phyloP scores from a whole-genome alignment of 1,139 yeast genomes.

The Scheffersomyces lignicola region DNA sequence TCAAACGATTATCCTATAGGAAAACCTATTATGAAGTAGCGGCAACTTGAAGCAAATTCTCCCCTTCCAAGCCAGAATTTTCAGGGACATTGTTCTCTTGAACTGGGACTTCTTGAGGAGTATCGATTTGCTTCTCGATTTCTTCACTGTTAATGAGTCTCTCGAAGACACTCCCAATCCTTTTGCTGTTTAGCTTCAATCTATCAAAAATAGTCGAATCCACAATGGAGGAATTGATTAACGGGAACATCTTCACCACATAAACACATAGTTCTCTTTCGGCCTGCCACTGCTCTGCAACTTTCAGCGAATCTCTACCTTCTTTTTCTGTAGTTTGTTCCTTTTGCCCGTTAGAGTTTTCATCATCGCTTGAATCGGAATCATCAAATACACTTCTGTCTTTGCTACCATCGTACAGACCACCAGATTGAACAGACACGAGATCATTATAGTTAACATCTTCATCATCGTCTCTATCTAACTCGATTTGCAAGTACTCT shows the following conservation, averaged over 20 bases:
- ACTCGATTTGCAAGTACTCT: slow-evolving; percentile 24
- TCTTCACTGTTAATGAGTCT: slow-evolving; percentile 19
- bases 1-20: too few species aligned
- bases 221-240: slow-evolving; percentile 42
- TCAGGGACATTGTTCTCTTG: slow-evolving; percentile 3
- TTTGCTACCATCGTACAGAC: slow-evolving; percentile 15
- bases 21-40: background rate
- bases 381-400: slow-evolving; percentile 17
- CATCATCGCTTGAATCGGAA: slow-evolving; percentile 20
- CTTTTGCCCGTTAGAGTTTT: slow-evolving; percentile 9
- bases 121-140: background rate
- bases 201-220: slow-evolving; percentile 33
- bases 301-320: slow-evolving; percentile 3
- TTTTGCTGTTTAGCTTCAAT: slow-evolving; percentile 45
- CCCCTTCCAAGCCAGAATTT: background rate
- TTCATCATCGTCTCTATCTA: slow-evolving; percentile 59
- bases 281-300: slow-evolving; percentile 22
- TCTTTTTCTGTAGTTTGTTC: slow-evolving; percentile 10
- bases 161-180: slow-evolving; percentile 44
- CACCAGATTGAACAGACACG: background rate
- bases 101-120: slow-evolving; percentile 1
- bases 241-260: slow-evolving; percentile 48
- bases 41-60: background rate
- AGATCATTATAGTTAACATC: slow-evolving; percentile 52
- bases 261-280: slow-evolving; percentile 53